A percentile compares a stretch with the other conserved stretches of the same genome.
phyloP scores from a whole-genome alignment of 2,329 filamentous ascomycete genomes.

The Phaeophleospora eucalypticola region DNA sequence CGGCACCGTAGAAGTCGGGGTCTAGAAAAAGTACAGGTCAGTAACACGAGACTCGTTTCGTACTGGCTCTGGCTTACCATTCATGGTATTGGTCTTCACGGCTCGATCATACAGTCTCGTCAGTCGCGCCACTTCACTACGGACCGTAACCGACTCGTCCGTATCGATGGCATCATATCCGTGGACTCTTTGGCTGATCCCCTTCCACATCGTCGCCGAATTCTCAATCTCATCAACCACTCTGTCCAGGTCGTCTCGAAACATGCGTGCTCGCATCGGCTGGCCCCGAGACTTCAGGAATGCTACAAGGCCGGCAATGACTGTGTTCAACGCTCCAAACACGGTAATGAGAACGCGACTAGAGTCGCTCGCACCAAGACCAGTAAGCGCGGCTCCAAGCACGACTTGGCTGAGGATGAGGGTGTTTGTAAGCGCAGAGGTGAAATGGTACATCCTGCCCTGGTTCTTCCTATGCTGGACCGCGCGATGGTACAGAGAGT shows the following conservation, averaged over 20 bases:
- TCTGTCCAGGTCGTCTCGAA: slow-evolving; percentile 38
- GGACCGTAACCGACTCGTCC: slow-evolving; percentile 41
- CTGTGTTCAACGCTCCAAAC: slow-evolving; percentile 40
- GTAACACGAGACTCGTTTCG: no score
- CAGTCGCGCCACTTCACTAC: slow-evolving; percentile 34
- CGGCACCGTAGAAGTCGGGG: slow-evolving; percentile 37
- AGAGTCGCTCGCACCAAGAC: slow-evolving; percentile 34
- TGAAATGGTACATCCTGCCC: slow-evolving; percentile 34
- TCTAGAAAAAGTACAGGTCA: slow-evolving; percentile 14
- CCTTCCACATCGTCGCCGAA: slow-evolving; percentile 41
- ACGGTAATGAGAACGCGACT: slow-evolving; percentile 37
- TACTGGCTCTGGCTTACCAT: no score
- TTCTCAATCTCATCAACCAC: slow-evolving; percentile 42
- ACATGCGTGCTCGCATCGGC: slow-evolving; percentile 40
- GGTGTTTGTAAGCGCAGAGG: slow-evolving; percentile 36
- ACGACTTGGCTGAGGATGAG: slow-evolving; percentile 39
- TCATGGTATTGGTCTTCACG: slow-evolving; percentile 36
- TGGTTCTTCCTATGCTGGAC: slow-evolving; percentile 30
- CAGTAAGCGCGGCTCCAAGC: slow-evolving; percentile 39
- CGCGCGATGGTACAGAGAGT: slow-evolving; percentile 37
- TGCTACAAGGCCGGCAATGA: slow-evolving; percentile 40
- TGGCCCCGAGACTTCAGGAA: slow-evolving; percentile 40
- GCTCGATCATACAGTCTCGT: slow-evolving; percentile 39
- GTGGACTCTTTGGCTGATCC: slow-evolving; percentile 40
- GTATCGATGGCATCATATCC: slow-evolving; percentile 46